These are phyloP conservation scores for Metschnikowia dekortorum DNA, from an alignment of 805 yeast species.

Conservation along the genomic window DNA sequence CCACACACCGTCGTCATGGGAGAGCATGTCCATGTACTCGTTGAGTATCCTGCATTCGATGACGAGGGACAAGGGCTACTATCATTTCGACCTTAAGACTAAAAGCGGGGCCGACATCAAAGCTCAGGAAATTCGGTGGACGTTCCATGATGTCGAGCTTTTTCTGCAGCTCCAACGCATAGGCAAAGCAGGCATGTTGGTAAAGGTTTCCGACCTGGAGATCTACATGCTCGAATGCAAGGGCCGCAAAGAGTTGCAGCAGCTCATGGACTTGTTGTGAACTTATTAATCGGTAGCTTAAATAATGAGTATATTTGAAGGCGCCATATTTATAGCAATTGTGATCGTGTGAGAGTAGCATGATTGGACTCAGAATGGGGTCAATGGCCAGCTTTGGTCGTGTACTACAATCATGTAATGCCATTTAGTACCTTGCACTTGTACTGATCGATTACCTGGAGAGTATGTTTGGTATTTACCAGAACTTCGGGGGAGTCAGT, in stretches of 20 bases:
- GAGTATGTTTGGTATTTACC: no score
- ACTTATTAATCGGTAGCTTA: no score
- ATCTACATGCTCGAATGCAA: conserved; percentile 42
- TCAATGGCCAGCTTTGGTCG: no score
- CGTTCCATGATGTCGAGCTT: conserved; percentile 27
- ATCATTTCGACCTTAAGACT: conserved; percentile 25
- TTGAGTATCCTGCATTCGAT: conserved; percentile 27
- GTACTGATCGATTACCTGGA: no score
- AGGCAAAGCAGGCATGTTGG: conserved; percentile 42
- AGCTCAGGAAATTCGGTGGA: conserved; percentile 24
- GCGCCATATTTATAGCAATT: no score
- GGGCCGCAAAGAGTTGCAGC: conserved; percentile 38
- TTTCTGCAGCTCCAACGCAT: conserved; percentile 29
- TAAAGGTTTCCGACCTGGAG: conserved; percentile 26
- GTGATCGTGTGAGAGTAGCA: no score
- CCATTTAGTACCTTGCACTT: no score
- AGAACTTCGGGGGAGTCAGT: no score
- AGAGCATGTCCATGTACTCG: conserved; percentile 37
- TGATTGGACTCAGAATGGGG: no score
- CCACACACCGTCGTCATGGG: conserved; percentile 39
- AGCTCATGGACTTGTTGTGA: conserved; percentile 13
- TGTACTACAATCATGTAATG: no score
- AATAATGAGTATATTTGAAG: no score
- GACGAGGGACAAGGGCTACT: conserved; percentile 21
- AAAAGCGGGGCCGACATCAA: conserved; percentile 8